phyloP scores from a whole-genome alignment of 495 filamentous ascomycete species.

The Lepraria neglecta region DNA sequence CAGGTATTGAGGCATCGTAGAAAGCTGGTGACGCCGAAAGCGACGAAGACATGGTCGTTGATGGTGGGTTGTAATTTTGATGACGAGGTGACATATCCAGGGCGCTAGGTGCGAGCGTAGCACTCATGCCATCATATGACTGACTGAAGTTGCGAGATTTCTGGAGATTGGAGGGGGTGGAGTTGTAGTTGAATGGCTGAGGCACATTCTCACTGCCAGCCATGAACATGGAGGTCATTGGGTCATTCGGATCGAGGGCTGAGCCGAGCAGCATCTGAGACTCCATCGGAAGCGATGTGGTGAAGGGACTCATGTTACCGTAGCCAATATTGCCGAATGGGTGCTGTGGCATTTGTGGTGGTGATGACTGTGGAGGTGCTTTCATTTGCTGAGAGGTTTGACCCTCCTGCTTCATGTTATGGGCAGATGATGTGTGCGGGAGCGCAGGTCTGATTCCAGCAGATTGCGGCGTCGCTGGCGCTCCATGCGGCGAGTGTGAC shows the following conservation, averaged over 20 bases:
- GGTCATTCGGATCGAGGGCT: constrained; percentile 39
- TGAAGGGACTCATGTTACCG: constrained; percentile 36
- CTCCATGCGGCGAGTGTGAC: constrained; percentile 25
- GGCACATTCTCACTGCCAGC: constrained; percentile 33
- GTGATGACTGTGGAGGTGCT: constrained; percentile 27
- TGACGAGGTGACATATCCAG: constrained; percentile 29
- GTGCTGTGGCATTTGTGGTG: constrained; percentile 26
- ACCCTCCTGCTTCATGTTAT: constrained; percentile 15
- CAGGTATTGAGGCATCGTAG: constrained; percentile 22
- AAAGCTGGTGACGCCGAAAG: constrained; percentile 20
- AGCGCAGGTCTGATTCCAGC: constrained; percentile 18
- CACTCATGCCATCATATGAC: constrained; percentile 30
- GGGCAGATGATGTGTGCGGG: constrained; percentile 19
- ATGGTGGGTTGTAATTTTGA: constrained; percentile 15
- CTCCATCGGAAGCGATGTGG: constrained; percentile 42
- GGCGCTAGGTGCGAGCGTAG: constrained; percentile 31
- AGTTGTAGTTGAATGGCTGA: constrained; percentile 35
- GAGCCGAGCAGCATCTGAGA: constrained; percentile 44
- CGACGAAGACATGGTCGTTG: constrained; percentile 16
- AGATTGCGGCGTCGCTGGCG: constrained; percentile 28
- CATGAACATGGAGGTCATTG: constrained; percentile 41
- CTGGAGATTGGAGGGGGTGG: constrained; percentile 23
- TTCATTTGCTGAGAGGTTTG: constrained; percentile 23
- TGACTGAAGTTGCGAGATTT: constrained; percentile 29
- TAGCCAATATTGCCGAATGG: constrained; percentile 24